These are phyloP conservation scores for Fusarium napiforme DNA, from an alignment of 2,329 filamentous ascomycete genomes.

Conservation along the genomic window DNA sequence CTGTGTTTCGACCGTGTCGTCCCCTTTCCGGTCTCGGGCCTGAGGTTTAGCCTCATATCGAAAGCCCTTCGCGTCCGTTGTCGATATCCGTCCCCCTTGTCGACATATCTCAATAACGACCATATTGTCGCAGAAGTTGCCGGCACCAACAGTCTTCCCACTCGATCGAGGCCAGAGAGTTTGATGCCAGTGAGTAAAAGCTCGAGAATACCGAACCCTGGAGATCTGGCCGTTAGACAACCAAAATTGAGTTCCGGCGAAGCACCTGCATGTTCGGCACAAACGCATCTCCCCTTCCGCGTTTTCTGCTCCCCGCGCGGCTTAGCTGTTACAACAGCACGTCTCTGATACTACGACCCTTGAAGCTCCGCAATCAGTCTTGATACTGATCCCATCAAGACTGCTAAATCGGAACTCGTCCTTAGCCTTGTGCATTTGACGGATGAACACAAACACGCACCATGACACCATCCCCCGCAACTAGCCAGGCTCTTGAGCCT, in stretches of 20 bases:
- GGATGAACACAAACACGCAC: conserved; percentile 25
- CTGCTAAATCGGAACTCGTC: neutral
- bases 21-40: conserved; percentile 6
- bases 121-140: neutral
- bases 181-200: neutral
- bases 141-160: neutral
- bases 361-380: neutral
- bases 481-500: conserved; percentile 52
- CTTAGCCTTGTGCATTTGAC: conserved; percentile 23
- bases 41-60: conserved; percentile 22
- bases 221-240: neutral
- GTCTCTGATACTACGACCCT: neutral
- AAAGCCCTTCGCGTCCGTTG: conserved; percentile 7
- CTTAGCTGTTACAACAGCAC: conserved; percentile 3
- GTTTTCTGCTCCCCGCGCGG: conserved; percentile 4
- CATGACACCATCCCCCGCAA: conserved; percentile 54
- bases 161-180: neutral
- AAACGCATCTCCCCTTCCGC: neutral
- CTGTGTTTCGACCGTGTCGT: conserved; percentile 9
- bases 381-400: neutral
- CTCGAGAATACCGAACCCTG: neutral
- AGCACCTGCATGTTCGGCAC: neutral
- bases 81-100: conserved; percentile 4
- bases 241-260: neutral
- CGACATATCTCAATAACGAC: neutral